These are phyloP conservation scores for Xylaria sp. DNA, from an alignment of 2,329 filamentous ascomycete species.

Conservation along the genomic window DNA sequence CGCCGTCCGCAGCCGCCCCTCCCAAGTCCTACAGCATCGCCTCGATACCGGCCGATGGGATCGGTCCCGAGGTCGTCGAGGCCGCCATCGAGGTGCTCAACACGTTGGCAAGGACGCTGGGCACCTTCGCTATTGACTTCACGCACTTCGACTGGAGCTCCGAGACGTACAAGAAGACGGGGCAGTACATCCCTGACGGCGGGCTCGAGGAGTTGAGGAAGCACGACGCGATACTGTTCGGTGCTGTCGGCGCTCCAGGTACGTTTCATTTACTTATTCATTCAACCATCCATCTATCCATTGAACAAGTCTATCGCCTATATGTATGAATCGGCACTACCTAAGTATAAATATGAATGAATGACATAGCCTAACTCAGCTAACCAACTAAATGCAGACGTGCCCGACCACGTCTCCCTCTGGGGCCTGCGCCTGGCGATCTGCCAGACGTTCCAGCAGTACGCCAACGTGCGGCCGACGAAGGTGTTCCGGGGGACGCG, in stretches of 20 bases:
- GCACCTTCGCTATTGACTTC: slow-evolving; percentile 64
- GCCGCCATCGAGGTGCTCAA: slow-evolving; percentile 64
- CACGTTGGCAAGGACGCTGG: slow-evolving; percentile 52
- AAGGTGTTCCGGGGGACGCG: slow-evolving; percentile 62
- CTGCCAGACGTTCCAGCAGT: slow-evolving; percentile 66
- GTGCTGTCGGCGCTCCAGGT: slow-evolving; percentile 63
- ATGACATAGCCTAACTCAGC: too few relatives aligned
- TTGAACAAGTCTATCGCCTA: not conserved
- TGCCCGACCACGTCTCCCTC: slow-evolving; percentile 68
- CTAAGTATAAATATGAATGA: too few relatives aligned
- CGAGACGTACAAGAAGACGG: slow-evolving; percentile 66
- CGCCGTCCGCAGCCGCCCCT: slow-evolving; percentile 17
- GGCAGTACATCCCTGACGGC: slow-evolving; percentile 65
- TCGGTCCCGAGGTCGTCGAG: slow-evolving; percentile 64
- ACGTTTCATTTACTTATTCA: too few relatives aligned
- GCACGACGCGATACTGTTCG: slow-evolving; percentile 65
- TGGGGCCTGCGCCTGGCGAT: slow-evolving; percentile 68
- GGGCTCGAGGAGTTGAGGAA: slow-evolving; percentile 53
- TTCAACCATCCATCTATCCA: too few relatives aligned
- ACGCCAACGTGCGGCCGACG: slow-evolving; percentile 67
- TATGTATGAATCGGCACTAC: not conserved
- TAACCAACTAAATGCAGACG: slow-evolving; percentile 41
- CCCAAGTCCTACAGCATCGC: slow-evolving; percentile 54
- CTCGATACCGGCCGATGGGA: slow-evolving; percentile 65
- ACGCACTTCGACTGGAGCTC: slow-evolving; percentile 69